Percentiles rank a stretch among this genome's conserved stretches.
Evolutionary conservation across 116 monocot species (phyloP).

Genomic region (Phalaenopsis hybrid): DNA sequence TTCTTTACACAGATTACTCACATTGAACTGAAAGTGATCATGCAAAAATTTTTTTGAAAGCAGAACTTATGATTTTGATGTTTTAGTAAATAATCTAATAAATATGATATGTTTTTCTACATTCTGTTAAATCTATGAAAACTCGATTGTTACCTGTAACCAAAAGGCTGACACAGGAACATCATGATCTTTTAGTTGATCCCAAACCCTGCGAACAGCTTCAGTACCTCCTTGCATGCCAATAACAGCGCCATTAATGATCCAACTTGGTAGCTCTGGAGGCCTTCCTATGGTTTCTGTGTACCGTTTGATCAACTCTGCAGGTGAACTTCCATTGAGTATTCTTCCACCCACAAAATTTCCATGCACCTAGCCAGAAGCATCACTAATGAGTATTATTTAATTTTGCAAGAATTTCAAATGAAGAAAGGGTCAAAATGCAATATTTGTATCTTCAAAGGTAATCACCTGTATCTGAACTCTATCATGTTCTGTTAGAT

Average conservation of each 20-base stretch:
- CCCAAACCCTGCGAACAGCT: conserved; percentile 60
- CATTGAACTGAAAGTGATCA: too few relatives aligned
- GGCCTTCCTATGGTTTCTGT: conserved; percentile 64
- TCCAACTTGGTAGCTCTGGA: conserved; percentile 68
- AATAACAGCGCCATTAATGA: conserved; percentile 66
- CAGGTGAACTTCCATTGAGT: conserved; percentile 49
- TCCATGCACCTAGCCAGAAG: conserved; percentile 37
- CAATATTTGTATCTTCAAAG: background rate
- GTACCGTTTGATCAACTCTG: conserved; percentile 42
- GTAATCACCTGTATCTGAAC: conserved; percentile 66
- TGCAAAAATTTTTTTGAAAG: too few relatives aligned
- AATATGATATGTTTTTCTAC: too few relatives aligned
- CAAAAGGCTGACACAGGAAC: conserved; percentile 76
- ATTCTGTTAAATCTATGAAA: background rate
- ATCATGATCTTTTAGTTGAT: conserved; percentile 46
- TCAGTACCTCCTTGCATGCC: conserved; percentile 84
- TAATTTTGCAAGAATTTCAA: background rate
- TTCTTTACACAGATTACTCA: too few relatives aligned
- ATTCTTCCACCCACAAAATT: conserved; percentile 45
- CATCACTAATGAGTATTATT: background rate
- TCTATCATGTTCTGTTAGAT: conserved; percentile 60
- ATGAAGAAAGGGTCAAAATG: background rate
- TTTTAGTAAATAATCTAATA: too few relatives aligned
- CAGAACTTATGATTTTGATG: too few relatives aligned
- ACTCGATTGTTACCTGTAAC: conserved; percentile 42